These are phyloP conservation scores for Saccharomycopsis schoenii DNA, from an alignment of 805 yeast genomes.

Conservation along the genomic window DNA sequence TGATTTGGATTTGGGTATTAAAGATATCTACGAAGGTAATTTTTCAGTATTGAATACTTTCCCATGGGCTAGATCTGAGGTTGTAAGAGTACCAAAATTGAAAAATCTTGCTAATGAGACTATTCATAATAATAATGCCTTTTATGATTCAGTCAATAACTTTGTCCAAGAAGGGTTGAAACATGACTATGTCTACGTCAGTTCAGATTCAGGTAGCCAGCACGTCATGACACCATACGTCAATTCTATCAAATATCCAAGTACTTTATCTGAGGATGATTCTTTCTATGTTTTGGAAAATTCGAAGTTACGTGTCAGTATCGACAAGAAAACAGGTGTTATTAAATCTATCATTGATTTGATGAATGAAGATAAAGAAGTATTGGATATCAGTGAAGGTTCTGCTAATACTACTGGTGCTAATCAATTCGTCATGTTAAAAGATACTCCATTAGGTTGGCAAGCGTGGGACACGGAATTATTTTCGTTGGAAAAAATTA, in stretches of 20 bases:
- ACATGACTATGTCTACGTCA: conserved; percentile 21
- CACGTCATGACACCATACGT: conserved; percentile 17
- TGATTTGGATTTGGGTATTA: background rate
- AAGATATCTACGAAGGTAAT: conserved; percentile 13
- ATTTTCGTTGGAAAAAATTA: conserved; percentile 67
- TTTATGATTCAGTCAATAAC: conserved; percentile 3
- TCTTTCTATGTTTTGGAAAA: conserved; percentile 47
- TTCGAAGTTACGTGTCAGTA: conserved; percentile 45
- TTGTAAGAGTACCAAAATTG: conserved; percentile 30
- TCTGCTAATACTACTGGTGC: conserved; percentile 56
- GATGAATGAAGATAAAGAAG: conserved; percentile 39
- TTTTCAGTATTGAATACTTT: conserved; percentile 39
- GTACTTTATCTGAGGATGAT: conserved; percentile 35
- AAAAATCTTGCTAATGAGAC: background rate
- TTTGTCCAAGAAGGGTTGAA: conserved; percentile 19
- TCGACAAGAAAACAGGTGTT: conserved; percentile 47
- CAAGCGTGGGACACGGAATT: conserved; percentile 98
- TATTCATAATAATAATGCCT: background rate
- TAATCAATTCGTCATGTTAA: conserved; percentile 71
- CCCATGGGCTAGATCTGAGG: conserved; percentile 52
- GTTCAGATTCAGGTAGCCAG: background rate
- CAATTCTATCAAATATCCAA: conserved; percentile 33
- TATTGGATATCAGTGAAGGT: conserved; percentile 42
- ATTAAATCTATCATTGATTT: conserved; percentile 57
- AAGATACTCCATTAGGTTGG: conserved; percentile 84